Evolutionary conservation across 192 early-diverging fungal species (phyloP).

Genomic region (Entomortierella beljakovae): DNA sequence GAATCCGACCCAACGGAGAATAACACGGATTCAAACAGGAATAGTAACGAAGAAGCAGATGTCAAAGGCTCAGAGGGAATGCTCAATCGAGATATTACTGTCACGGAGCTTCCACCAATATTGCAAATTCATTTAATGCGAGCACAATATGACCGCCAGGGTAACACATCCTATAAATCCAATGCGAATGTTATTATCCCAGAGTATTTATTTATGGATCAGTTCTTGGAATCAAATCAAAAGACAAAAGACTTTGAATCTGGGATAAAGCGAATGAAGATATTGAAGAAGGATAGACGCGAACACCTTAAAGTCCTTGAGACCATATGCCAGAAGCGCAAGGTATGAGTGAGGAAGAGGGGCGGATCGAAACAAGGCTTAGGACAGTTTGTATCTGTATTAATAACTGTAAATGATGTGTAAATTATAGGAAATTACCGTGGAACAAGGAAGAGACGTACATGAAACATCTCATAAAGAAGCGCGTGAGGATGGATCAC

Average conservation of each 20-base stretch:
- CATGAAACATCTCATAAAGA: no score
- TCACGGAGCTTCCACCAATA: constrained; percentile 71
- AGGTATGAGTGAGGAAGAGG: not conserved
- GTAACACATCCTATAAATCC: constrained; percentile 72
- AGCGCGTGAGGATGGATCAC: no score
- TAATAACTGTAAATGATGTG: no score
- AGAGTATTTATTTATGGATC: constrained; percentile 70
- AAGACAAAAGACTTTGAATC: constrained; percentile 12
- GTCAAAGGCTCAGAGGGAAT: constrained; percentile 19
- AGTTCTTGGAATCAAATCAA: constrained; percentile 58
- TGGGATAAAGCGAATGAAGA: constrained; percentile 41
- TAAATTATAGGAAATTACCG: no score
- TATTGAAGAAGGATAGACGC: constrained; percentile 37
- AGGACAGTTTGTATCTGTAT: not conserved
- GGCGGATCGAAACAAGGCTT: not conserved
- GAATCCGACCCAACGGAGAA: not conserved
- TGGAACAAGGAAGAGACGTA: no score
- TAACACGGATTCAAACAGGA: not conserved
- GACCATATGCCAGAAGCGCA: constrained; percentile 13
- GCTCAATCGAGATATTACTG: constrained; percentile 57
- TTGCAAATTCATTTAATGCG: constrained; percentile 78
- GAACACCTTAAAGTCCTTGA: constrained; percentile 36
- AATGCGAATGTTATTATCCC: constrained; percentile 75
- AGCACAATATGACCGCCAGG: constrained; percentile 72
- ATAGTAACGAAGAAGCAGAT: not conserved